These are phyloP conservation scores for Picea glauca DNA, from an alignment of 75 land plant genomes.

Conservation along the genomic window DNA sequence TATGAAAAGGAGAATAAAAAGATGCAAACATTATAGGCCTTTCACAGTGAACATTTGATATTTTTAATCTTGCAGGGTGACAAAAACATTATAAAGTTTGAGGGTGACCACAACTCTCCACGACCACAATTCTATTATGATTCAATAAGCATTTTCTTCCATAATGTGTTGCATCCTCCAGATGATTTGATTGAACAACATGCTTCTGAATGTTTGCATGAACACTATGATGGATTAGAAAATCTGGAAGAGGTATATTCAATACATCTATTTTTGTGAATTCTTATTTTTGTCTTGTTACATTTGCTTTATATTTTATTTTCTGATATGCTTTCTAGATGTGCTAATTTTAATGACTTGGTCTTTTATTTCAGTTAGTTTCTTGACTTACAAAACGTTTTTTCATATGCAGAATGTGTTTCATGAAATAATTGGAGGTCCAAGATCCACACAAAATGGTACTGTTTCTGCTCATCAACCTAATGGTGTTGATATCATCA, in stretches of 20 bases:
- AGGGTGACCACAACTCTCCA: slow-evolving; percentile 91
- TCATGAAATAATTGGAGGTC: slow-evolving; percentile 33
- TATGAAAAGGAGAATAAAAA: not conserved
- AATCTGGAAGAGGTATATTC: slow-evolving; percentile 7
- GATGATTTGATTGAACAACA: slow-evolving; percentile 35
- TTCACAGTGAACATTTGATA: not conserved
- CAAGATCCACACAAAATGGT: slow-evolving; percentile 24
- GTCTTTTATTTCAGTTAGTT: not conserved
- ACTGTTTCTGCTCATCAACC: slow-evolving; percentile 7
- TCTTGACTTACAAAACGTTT: not conserved
- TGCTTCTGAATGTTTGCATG: slow-evolving; percentile 27
- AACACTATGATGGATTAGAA: slow-evolving; percentile 26
- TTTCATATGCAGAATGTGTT: slow-evolving; percentile 22
- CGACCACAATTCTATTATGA: slow-evolving; percentile 91
- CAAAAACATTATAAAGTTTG: slow-evolving; percentile 91
- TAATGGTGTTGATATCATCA: slow-evolving; percentile 7
- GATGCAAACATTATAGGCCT: not conserved
- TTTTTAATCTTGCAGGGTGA: slow-evolving; percentile 58
- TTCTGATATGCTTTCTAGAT: not conserved
- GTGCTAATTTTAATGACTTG: slow-evolving; percentile 9
- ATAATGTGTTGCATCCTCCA: slow-evolving; percentile 81
- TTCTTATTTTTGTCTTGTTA: not conserved
- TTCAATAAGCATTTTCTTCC: slow-evolving; percentile 88
- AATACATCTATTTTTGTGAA: not conserved
- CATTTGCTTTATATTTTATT: not conserved